Evolutionary conservation across 495 filamentous ascomycete species (phyloP).

Genomic region (Rhypophila decipiens): DNA sequence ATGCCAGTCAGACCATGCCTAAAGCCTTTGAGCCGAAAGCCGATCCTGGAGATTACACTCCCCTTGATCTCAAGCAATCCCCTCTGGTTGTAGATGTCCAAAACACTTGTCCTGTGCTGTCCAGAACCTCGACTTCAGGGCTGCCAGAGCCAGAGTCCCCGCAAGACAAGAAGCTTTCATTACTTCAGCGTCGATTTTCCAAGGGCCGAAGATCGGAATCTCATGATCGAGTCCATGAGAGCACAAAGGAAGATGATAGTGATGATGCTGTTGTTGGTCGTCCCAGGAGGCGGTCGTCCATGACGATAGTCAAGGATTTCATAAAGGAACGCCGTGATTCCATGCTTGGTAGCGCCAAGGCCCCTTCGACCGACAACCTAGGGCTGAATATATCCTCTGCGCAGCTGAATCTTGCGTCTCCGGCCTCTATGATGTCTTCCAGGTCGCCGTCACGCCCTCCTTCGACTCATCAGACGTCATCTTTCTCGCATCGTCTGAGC

Average conservation of each 20-base stretch:
- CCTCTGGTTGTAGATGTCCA: conserved; percentile 66
- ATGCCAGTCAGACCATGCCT: conserved; percentile 41
- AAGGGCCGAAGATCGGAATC: conserved; percentile 22
- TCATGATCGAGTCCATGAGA: conserved; percentile 21
- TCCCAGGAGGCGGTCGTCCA: conserved; percentile 33
- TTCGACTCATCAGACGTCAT: conserved; percentile 27
- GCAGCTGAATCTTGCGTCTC: conserved; percentile 17
- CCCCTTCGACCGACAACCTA: conserved; percentile 35
- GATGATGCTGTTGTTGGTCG: no score
- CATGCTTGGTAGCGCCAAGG: conserved; percentile 24
- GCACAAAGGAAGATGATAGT: conserved; percentile 17
- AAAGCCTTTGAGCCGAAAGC: conserved; percentile 35
- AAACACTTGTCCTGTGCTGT: conserved; percentile 24
- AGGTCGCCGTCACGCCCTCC: conserved; percentile 40
- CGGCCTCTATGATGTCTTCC: conserved; percentile 16
- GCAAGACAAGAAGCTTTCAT: conserved; percentile 20
- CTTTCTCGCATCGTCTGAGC: conserved; percentile 34
- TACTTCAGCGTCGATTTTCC: conserved; percentile 33
- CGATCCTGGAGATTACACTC: conserved; percentile 33
- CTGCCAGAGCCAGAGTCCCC: conserved; percentile 12
- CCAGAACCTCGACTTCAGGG: conserved; percentile 6
- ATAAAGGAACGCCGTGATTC: conserved; percentile 45
- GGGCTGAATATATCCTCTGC: conserved; percentile 18
- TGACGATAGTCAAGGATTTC: conserved; percentile 47
- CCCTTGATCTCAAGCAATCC: conserved; percentile 63